phyloP scores from a whole-genome alignment of 257 asterid species.

The Fraxinus anomala region DNA sequence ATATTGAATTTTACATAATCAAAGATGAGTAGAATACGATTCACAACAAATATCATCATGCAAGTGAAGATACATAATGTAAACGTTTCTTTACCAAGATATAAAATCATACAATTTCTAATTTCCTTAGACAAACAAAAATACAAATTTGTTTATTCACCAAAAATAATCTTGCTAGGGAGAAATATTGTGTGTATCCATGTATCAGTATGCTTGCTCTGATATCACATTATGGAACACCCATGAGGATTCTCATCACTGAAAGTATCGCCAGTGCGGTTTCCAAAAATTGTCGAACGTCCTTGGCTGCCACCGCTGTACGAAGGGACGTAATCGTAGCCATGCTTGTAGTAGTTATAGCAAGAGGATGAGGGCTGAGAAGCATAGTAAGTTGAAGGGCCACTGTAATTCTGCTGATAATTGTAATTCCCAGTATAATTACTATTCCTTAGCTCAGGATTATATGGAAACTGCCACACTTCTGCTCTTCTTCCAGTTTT shows the following conservation, averaged over 20 bases:
- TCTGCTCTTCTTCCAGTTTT: slow-evolving; percentile 73
- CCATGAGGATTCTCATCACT: slow-evolving; percentile 71
- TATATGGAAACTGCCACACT: slow-evolving; percentile 62
- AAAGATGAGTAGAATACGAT: too few relatives aligned
- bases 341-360: slow-evolving; percentile 82
- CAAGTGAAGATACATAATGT: too few relatives aligned
- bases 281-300: slow-evolving; percentile 53
- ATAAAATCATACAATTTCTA: neutral
- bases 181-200: neutral
- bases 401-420: slow-evolving; percentile 38
- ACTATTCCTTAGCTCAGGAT: slow-evolving; percentile 52
- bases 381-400: slow-evolving; percentile 40
- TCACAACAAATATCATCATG: too few relatives aligned
- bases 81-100: too few relatives aligned
- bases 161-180: neutral
- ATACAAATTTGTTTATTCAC: neutral
- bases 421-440: slow-evolving; percentile 36
- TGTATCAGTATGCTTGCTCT: too few relatives aligned
- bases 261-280: slow-evolving; percentile 53
- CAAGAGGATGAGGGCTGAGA: slow-evolving; percentile 50
- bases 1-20: too few relatives aligned
- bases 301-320: slow-evolving; percentile 25
- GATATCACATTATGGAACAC: slow-evolving; percentile 57
- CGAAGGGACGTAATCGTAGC: slow-evolving; percentile 37
- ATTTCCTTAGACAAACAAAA: neutral